Base-by-base conservation (phyloP, 257 asterid genomes). In the Linaria vulgaris region DNA sequence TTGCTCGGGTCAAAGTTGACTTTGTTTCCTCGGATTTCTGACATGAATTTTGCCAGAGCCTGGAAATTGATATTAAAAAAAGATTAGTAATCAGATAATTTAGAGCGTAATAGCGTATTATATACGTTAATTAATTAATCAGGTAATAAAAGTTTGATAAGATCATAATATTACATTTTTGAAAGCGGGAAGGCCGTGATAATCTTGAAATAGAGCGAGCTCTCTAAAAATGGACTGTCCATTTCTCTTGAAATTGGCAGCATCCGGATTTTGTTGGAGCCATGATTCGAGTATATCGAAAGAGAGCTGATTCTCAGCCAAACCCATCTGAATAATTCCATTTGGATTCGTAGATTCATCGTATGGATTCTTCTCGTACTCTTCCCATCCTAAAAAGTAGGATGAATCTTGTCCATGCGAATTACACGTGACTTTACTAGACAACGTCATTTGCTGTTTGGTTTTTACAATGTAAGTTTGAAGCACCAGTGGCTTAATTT, bases 151-250 rank as follows among this genome's bases (percentile, higher is more conserved):
- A 27, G 34, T 22, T 12, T n/a, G 47, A 9, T 4, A 15, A 67
- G 53, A 69, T 69, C n/a, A n/a, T n/a, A n/a, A n/a, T 69, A 63
- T 67, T 73, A 80, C 85, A 47, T 76, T 76, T 67, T 80, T 81
- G 74, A 81, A 81, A 56, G 60, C 64, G 39, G 80, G 82, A n/a
- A 82, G 82, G 60, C 94, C 94, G 56, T 80, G 84, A 41, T 85
- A 85, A 68, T 85, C 94, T 75, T 85, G 94, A 63, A 80, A 83
- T 24, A 85, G 80, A 69, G 94, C 94, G 34, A 85, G 94, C 64
- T 85, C 87, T 62, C 83, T 69, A 75, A 85, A 80, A 56, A 72
- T 69, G 56, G 90, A 83, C 7, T 72, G 72, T 54, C 87, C 94
- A 22, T 71, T 59, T 64, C 77, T 70, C 72, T 74, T 78, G 65